Percentiles rank a stretch among this genome's conserved stretches.
Conservation (phyloP, 176 grass and related monocot genomes). For the Musa schizocarpa region DNA sequence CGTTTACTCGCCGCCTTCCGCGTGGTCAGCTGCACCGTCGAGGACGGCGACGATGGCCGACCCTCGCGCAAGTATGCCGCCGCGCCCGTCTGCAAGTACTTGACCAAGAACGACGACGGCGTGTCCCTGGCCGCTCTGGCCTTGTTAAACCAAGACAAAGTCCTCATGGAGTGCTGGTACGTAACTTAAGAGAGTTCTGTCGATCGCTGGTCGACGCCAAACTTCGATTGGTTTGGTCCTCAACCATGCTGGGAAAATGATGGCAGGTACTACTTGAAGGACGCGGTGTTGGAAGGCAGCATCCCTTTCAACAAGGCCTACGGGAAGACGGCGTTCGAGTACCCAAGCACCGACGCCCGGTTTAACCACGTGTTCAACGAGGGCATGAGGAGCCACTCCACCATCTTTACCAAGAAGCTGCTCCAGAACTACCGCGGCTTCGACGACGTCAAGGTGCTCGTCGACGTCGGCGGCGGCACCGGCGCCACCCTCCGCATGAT, state of each 20-base stretch:
- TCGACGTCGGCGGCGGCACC: too few species aligned
- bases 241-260: too few species aligned
- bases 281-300: constrained; percentile 56
- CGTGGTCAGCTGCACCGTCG: constrained; percentile 39
- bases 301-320: constrained; percentile 96
- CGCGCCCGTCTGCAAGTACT: constrained; percentile 61
- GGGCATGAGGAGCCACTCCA: constrained; percentile 76
- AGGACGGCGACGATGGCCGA: constrained; percentile 36
- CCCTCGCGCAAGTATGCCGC: constrained; percentile 31
- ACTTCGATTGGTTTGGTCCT: not conserved
- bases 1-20: constrained; percentile 43
- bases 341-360: constrained; percentile 63
- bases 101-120: constrained; percentile 69
- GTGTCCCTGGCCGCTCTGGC: constrained; percentile 69
- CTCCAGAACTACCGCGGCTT: constrained; percentile 26
- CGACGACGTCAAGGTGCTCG: too few species aligned
- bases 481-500: too few species aligned
- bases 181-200: constrained; percentile 7
- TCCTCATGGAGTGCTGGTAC: constrained; percentile 83
- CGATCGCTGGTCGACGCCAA: not conserved
- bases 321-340: constrained; percentile 77
- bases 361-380: constrained; percentile 92
- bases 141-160: constrained; percentile 89
- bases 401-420: constrained; percentile 77
- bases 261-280: constrained; percentile 73